Conservation (phyloP, 768 basidiomycete genomes). For the Pisolithus orientalis region DNA sequence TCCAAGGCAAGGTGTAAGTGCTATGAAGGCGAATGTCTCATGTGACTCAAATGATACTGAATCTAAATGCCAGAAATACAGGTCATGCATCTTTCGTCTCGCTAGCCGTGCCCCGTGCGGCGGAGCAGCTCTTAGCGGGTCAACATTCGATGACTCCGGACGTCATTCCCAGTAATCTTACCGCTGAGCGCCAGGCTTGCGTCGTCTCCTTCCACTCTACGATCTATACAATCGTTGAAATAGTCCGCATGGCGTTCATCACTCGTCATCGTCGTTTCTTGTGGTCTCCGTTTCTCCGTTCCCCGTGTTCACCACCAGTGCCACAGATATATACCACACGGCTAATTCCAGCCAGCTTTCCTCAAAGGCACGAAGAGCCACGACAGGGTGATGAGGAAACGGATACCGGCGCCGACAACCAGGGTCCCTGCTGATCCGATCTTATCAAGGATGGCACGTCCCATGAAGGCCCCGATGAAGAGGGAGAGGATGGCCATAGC, state of each 20-base stretch:
- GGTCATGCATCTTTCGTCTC: too few species aligned
- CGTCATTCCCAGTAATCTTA: background rate
- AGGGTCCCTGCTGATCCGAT: slow-evolving; percentile 59
- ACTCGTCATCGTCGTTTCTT: slow-evolving; percentile 2
- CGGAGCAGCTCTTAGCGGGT: too few species aligned
- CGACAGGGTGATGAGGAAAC: slow-evolving; percentile 51
- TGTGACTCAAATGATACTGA: too few species aligned
- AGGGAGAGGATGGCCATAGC: slow-evolving; percentile 58
- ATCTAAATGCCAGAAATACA: too few species aligned
- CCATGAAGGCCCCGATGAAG: slow-evolving; percentile 70
- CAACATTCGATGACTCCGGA: background rate
- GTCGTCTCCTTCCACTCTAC: background rate
- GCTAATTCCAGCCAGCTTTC: slow-evolving; percentile 5
- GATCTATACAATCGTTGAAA: background rate
- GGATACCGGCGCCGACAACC: slow-evolving; percentile 59
- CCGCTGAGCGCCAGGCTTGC: background rate
- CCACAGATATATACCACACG: background rate
- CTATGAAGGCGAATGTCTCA: too few species aligned
- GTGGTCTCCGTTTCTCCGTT: background rate
- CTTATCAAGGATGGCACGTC: slow-evolving; percentile 51
- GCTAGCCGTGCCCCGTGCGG: too few species aligned
- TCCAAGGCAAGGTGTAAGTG: too few species aligned
- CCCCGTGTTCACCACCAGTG: background rate
- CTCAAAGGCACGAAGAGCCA: slow-evolving; percentile 59
- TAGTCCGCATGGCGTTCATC: background rate